Percentiles rank a stretch among this genome's conserved stretches.
These are phyloP conservation scores for Pseudophaeomoniella oleicola DNA, from an alignment of 2,329 filamentous ascomycete genomes.

Conservation along the genomic window DNA sequence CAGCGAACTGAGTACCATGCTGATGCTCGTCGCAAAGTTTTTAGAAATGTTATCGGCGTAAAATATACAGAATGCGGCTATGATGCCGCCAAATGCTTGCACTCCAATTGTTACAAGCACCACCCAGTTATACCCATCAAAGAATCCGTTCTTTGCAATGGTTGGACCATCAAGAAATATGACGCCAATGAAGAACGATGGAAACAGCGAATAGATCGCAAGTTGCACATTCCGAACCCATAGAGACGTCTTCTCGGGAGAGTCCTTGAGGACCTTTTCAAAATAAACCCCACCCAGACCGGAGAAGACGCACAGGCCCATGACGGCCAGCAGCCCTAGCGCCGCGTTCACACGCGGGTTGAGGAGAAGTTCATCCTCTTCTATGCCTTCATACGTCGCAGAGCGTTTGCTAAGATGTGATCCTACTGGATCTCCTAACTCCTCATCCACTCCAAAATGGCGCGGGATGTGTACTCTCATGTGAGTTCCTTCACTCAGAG, in stretches of 20 bases:
- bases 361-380: constrained; percentile 39
- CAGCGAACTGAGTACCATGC: constrained; percentile 73
- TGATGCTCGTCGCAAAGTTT: constrained; percentile 86
- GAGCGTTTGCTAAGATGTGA: constrained; percentile 51
- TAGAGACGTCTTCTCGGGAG: constrained; percentile 57
- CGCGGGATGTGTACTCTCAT: constrained; percentile 54
- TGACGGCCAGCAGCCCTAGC: constrained; percentile 62
- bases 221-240: constrained; percentile 95
- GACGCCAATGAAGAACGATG: constrained; percentile 73
- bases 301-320: constrained; percentile 65
- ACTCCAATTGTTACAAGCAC: constrained; percentile 76
- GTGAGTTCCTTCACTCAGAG: constrained; percentile 44
- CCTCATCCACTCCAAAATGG: background rate
- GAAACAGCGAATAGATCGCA: constrained; percentile 85
- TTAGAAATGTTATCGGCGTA: constrained; percentile 83
- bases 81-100: constrained; percentile 70
- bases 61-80: constrained; percentile 69
- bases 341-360: constrained; percentile 57
- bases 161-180: constrained; percentile 74
- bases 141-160: constrained; percentile 76
- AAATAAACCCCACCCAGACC: constrained; percentile 59
- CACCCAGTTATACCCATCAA: constrained; percentile 83
- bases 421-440: constrained; percentile 31
- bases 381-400: constrained; percentile 81
- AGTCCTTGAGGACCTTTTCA: constrained; percentile 80